These are phyloP conservation scores for Cercospora sp. DNA, from an alignment of 2,329 filamentous ascomycete species.

Conservation along the genomic window DNA sequence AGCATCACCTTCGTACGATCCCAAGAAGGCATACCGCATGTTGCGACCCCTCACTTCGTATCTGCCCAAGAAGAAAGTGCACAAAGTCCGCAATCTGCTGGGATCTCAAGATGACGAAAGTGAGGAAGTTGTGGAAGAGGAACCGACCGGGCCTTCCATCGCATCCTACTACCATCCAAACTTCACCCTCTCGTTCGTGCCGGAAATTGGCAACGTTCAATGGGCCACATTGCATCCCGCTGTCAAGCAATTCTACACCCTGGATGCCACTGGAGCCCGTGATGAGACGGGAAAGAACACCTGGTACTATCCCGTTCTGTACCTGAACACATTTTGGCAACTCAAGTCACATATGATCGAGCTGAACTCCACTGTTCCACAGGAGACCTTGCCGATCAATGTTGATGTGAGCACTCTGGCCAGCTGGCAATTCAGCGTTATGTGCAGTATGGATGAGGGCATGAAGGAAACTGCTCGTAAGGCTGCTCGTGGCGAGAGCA, in stretches of 20 bases:
- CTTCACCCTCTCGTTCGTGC: constrained; percentile 83
- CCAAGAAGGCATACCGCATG: constrained; percentile 77
- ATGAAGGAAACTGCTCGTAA: constrained; percentile 79
- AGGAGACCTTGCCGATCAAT: constrained; percentile 76
- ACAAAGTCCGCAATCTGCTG: constrained; percentile 84
- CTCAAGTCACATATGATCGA: constrained; percentile 86
- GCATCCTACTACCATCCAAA: constrained; percentile 94
- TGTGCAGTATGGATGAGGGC: constrained; percentile 82
- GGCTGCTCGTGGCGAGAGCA: constrained; percentile 69
- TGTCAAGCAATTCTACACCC: constrained; percentile 71
- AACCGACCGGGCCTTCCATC: constrained; percentile 64
- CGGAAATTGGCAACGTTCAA: constrained; percentile 70
- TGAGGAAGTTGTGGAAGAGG: constrained; percentile 50
- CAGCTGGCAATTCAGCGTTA: constrained; percentile 85
- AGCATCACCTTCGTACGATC: constrained; percentile 67
- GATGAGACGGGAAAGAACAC: constrained; percentile 82
- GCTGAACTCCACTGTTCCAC: constrained; percentile 89
- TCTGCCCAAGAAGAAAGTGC: constrained; percentile 83
- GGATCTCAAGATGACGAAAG: constrained; percentile 50
- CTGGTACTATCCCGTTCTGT: constrained; percentile 92
- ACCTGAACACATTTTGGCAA: constrained; percentile 97
- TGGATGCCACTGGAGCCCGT: constrained; percentile 77
- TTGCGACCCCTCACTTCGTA: constrained; percentile 84
- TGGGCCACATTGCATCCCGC: constrained; percentile 70
- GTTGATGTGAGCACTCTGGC: constrained; percentile 79